phyloP scores from a whole-genome alignment of 495 filamentous ascomycete species.

The Aspergillus haitiensis region DNA sequence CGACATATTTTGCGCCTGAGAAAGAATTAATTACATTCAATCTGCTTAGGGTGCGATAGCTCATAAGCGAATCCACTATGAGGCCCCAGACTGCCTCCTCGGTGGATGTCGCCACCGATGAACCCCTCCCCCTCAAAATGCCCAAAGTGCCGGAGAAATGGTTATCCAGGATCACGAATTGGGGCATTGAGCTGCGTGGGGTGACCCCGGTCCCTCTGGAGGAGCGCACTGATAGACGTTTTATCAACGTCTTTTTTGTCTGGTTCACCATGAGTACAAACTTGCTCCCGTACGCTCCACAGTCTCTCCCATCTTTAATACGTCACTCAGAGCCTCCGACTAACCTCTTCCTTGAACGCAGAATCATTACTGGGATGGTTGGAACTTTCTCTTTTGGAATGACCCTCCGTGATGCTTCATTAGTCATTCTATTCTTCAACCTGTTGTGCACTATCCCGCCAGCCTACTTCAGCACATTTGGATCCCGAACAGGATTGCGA shows the following conservation, averaged over 20 bases:
- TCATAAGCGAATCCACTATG: background rate
- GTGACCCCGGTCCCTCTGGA: slow-evolving; percentile 43
- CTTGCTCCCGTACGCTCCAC: slow-evolving; percentile 18
- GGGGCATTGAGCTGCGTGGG: slow-evolving; percentile 34
- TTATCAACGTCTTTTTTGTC: slow-evolving; percentile 36
- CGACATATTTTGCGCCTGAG: no score
- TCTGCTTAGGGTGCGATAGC: no score
- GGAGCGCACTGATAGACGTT: slow-evolving; percentile 49
- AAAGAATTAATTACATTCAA: no score
- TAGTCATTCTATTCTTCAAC: slow-evolving; percentile 58
- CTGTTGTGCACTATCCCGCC: slow-evolving; percentile 48
- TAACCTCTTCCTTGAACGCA: slow-evolving; percentile 18
- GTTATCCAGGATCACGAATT: slow-evolving; percentile 13
- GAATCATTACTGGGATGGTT: slow-evolving; percentile 58
- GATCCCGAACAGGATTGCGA: slow-evolving; percentile 52
- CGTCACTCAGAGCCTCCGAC: slow-evolving; percentile 22
- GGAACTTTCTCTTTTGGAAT: slow-evolving; percentile 50
- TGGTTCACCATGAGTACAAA: slow-evolving; percentile 30
- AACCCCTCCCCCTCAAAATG: slow-evolving; percentile 3
- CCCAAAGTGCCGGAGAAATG: slow-evolving; percentile 11
- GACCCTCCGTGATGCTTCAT: slow-evolving; percentile 44
- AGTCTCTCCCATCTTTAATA: background rate
- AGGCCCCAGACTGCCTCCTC: background rate
- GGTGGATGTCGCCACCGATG: slow-evolving; percentile 1
- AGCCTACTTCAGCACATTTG: slow-evolving; percentile 53